Evolutionary conservation across 2,329 filamentous ascomycete genomes (phyloP).

Genomic region (Xylaria sp.): DNA sequence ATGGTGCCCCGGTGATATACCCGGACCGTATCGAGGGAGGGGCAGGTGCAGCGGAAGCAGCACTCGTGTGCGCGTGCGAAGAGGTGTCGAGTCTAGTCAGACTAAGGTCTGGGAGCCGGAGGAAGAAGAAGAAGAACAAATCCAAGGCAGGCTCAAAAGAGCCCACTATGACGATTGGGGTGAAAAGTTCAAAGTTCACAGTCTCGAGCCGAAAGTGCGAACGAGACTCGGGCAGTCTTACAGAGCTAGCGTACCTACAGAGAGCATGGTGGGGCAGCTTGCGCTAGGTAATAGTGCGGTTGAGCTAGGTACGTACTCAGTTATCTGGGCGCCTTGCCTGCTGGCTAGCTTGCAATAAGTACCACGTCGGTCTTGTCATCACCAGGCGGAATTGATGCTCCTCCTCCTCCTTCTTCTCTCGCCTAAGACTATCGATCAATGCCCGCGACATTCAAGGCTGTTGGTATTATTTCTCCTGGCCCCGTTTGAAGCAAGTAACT

Average conservation of each 20-base stretch:
- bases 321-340: neutral
- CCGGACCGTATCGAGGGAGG: slow-evolving; percentile 17
- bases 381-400: neutral
- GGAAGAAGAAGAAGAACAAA: neutral
- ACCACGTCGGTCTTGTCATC: neutral
- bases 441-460: neutral
- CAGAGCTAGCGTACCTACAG: neutral
- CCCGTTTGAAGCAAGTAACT: neutral
- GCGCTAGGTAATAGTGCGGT: slow-evolving; percentile 12
- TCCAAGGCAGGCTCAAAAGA: slow-evolving; percentile 19
- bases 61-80: slow-evolving; percentile 11
- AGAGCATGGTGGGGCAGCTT: slow-evolving; percentile 34
- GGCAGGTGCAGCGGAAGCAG: slow-evolving; percentile 13
- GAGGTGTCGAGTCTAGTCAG: neutral
- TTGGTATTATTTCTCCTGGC: too few relatives aligned
- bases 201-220: slow-evolving; percentile 20
- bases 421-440: slow-evolving; percentile 2
- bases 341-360: neutral
- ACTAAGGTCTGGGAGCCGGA: neutral
- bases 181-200: slow-evolving; percentile 29
- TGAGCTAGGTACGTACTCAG: neutral
- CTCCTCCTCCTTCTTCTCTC: neutral
- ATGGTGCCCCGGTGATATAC: neutral
- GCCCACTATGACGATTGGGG: slow-evolving; percentile 36
- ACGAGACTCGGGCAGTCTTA: slow-evolving; percentile 26